These are phyloP conservation scores for Geranium rotundifolium DNA, from an alignment of 345 rosid genomes.

Conservation along the genomic window DNA sequence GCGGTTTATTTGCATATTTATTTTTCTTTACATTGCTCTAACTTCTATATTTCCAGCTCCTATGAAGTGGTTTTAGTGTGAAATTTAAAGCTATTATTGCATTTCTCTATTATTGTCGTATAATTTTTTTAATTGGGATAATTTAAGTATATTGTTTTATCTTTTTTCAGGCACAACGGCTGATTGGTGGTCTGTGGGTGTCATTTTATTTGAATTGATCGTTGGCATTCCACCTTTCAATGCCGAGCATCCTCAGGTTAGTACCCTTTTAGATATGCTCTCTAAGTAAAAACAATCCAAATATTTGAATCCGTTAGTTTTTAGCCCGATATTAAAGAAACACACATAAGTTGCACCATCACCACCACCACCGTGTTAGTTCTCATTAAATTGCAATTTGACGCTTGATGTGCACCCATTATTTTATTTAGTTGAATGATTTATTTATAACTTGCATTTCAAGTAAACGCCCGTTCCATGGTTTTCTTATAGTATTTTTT, in stretches of 20 bases:
- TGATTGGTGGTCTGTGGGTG: constrained; percentile 99
- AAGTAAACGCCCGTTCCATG: constrained; percentile 5
- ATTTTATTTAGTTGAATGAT: too few relatives aligned
- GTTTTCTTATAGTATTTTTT: constrained; percentile 5
- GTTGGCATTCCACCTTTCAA: constrained; percentile 99
- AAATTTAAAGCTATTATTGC: not conserved
- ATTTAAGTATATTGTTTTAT: not conserved
- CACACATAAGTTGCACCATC: too few relatives aligned
- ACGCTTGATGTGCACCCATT: too few relatives aligned
- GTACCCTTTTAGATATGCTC: not conserved
- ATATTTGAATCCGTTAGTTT: too few relatives aligned
- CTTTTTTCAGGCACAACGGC: constrained; percentile 75
- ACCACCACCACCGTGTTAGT: too few relatives aligned
- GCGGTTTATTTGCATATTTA: too few relatives aligned
- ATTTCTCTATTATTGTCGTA: not conserved
- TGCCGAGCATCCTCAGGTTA: constrained; percentile 89
- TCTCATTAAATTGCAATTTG: too few relatives aligned
- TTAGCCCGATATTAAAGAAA: too few relatives aligned
- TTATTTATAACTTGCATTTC: too few relatives aligned
- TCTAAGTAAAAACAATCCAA: too few relatives aligned
- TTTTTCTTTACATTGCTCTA: not conserved
- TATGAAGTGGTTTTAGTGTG: not conserved
- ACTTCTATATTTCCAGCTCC: not conserved
- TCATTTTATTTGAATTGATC: constrained; percentile 81
- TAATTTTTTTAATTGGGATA: not conserved